A percentile compares a stretch with the other conserved stretches of the same genome.
Evolutionary conservation across 768 basidiomycete genomes (phyloP).

Genomic region (Terana coerulea): DNA sequence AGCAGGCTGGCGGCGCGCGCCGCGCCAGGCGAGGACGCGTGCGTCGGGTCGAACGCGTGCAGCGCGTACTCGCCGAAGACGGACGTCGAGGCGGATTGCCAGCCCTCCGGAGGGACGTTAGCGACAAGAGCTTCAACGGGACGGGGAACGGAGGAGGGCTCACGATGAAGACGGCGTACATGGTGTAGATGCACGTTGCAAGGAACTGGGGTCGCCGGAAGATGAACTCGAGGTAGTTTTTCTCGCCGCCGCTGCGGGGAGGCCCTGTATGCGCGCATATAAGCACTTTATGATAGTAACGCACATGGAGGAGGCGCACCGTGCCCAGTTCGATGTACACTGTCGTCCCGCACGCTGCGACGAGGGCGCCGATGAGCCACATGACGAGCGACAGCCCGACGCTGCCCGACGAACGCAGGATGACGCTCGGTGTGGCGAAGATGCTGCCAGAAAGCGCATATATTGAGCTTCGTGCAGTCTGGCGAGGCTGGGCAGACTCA

Average conservation of each 20-base stretch:
- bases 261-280: too few relatives aligned
- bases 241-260: constrained; percentile 75
- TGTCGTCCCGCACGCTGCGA: constrained; percentile 62
- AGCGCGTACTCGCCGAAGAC: constrained; percentile 70
- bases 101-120: constrained; percentile 37
- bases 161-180: constrained; percentile 57
- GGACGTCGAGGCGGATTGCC: constrained; percentile 52
- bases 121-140: background rate
- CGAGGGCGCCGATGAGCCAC: constrained; percentile 66
- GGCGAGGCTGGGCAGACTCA: constrained; percentile 23
- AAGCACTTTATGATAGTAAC: background rate
- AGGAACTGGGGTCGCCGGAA: constrained; percentile 60
- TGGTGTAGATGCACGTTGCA: constrained; percentile 53
- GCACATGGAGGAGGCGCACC: constrained; percentile 32
- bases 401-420: constrained; percentile 63
- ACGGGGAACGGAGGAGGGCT: constrained; percentile 19
- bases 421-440: constrained; percentile 67
- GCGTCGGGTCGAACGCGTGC: constrained; percentile 42
- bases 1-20: constrained; percentile 51
- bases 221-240: constrained; percentile 73
- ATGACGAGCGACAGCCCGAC: constrained; percentile 64
- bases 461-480: background rate
- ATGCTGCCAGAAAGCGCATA: constrained; percentile 40
- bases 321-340: constrained; percentile 78
- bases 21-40: constrained; percentile 43